Evolutionary conservation across 2,329 filamentous ascomycete genomes (phyloP), one percentile per base, ranked within the genome.

Genomic region (Phaeosphaeriaceae sp.): DNA sequence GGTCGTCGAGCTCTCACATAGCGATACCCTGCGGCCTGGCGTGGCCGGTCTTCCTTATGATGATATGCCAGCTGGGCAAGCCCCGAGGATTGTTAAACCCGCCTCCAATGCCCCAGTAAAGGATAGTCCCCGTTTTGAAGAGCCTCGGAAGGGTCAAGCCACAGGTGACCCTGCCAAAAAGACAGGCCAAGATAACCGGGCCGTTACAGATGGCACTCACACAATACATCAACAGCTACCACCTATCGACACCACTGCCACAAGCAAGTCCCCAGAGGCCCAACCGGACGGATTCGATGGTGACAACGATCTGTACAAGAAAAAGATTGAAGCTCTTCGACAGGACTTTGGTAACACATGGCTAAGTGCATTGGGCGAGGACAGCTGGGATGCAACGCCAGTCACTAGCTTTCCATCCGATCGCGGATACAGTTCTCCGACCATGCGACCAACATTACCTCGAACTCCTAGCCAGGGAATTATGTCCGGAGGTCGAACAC

Each of bases 321-420:
- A 89, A 70, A 94, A 94, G 73, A 88, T 97, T 46, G 92, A 96
- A 72, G 86, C 89, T 3, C 77, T 97, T 45, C 87, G 92, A 53
- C 88, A 88, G 65, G 90, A 93, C 65, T 87, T 96, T 58, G 92
- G 92, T 26, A 90, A 87, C 62, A 89, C 87, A 30, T 99, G 96
- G 82, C 82, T 99, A 32, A 92, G 87, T 55, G 90, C 89, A 12
- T 79, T 97, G 42, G 88, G 89, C 52, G 92, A 96, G 64, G 89
- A 94, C 70, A 80, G 74, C 28, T 83, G 82, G 78, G 77, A 81
- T 42, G 53, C 60, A 11, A 61, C 64, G 12, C 60, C 66, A 1
- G 63, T 70, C 35, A 61, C 58, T 7, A 66, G 61, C 43, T 71
- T 70, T 38, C 61, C 68, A 18, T 67, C 66, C 3, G 66, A 71